These are phyloP conservation scores for Brassica rapa DNA, from an alignment of 345 rosid genomes.

Conservation along the genomic window DNA sequence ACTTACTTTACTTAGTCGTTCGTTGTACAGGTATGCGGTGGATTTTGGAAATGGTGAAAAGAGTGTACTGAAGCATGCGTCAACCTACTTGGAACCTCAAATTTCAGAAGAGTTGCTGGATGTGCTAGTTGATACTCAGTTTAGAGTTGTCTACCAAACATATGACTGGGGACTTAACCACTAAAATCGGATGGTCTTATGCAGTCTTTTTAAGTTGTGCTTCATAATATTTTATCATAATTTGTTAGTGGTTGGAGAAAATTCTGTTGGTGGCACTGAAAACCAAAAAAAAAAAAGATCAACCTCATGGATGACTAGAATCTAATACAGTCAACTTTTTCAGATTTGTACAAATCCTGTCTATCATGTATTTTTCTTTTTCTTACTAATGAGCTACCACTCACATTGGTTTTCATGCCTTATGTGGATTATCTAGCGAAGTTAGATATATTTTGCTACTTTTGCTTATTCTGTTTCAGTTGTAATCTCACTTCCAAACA, in stretches of 20 bases:
- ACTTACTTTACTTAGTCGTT: neutral
- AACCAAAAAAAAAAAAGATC: neutral
- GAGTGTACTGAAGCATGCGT: slow-evolving; percentile 74
- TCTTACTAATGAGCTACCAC: no score
- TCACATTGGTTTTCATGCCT: no score
- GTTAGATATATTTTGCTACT: no score
- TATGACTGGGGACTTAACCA: slow-evolving; percentile 81
- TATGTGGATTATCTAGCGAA: no score
- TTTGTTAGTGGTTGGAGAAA: neutral
- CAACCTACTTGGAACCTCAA: slow-evolving; percentile 68
- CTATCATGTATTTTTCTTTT: neutral
- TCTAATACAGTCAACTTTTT: neutral
- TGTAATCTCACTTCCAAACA: no score
- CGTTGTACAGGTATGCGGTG: slow-evolving; percentile 54
- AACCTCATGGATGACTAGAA: neutral
- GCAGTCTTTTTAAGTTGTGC: neutral
- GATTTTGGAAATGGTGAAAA: slow-evolving; percentile 79
- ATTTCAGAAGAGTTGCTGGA: slow-evolving; percentile 62
- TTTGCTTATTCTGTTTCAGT: no score
- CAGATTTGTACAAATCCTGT: neutral
- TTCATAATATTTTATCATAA: neutral
- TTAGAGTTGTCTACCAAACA: slow-evolving; percentile 71
- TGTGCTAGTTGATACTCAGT: slow-evolving; percentile 57
- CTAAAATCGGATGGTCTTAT: slow-evolving; percentile 27
- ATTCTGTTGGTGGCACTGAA: neutral